phyloP scores from a whole-genome alignment of 805 yeast species.

The Komagataella phaffii region DNA sequence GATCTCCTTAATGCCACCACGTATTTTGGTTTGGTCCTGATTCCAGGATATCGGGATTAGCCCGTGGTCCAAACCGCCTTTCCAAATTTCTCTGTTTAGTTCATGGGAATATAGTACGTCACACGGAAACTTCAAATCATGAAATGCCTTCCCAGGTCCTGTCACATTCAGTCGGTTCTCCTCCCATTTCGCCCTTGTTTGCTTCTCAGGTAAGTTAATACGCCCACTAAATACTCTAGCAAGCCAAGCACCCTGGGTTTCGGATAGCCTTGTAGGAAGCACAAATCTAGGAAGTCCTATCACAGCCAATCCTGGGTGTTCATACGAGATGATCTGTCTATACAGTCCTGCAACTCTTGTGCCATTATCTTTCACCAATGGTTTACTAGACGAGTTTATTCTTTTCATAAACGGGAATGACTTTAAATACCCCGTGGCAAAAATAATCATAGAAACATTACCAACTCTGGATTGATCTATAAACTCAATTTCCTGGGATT shows the following conservation, averaged over 20 bases:
- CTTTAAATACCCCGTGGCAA: conserved; percentile 61
- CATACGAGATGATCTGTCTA: conserved; percentile 41
- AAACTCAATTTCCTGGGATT: conserved; percentile 24
- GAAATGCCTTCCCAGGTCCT: conserved; percentile 32
- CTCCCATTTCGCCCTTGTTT: conserved; percentile 33
- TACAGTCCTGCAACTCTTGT: conserved; percentile 36
- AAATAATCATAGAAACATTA: conserved; percentile 42
- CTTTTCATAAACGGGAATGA: conserved; percentile 41
- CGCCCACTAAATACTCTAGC: conserved; percentile 50
- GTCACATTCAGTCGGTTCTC: conserved; percentile 19
- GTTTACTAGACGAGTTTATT: conserved; percentile 11
- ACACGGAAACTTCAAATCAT: conserved; percentile 36
- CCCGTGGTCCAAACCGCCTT: conserved; percentile 25
- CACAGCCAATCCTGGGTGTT: conserved; percentile 53
- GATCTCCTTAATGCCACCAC: conserved; percentile 27
- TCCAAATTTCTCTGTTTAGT: conserved; percentile 20
- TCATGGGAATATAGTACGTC: conserved; percentile 40
- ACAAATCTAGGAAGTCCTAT: conserved; percentile 50
- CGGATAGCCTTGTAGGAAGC: conserved; percentile 48
- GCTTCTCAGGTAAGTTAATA: conserved; percentile 31
- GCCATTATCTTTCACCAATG: conserved; percentile 29
- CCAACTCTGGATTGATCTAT: conserved; percentile 31
- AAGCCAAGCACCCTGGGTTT: conserved; percentile 51
- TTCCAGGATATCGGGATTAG: conserved; percentile 41
- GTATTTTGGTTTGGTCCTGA: conserved; percentile 25